phyloP scores from a whole-genome alignment of 208 protist species.

The Crithidia sp. region DNA sequence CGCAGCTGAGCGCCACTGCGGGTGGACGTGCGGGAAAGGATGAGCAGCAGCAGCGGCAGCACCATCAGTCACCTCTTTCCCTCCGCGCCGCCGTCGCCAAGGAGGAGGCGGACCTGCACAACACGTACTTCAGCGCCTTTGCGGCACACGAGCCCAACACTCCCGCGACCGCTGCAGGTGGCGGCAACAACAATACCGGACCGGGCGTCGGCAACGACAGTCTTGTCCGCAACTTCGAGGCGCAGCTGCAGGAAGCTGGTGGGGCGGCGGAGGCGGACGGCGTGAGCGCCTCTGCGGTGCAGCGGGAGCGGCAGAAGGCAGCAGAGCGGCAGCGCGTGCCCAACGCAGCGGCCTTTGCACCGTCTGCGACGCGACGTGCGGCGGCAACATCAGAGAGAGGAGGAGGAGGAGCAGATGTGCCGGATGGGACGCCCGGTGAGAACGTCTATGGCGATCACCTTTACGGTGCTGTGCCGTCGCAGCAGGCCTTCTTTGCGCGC shows the following conservation, averaged over 20 bases:
- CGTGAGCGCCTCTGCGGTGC: constrained; percentile 19
- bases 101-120: constrained; percentile 33
- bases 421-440: not conserved
- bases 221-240: constrained; percentile 17
- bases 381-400: not conserved
- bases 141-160: not conserved
- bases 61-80: constrained; percentile 1
- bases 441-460: constrained; percentile 12
- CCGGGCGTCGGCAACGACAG: constrained; percentile 12
- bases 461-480: constrained; percentile 15
- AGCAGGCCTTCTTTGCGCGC: constrained; percentile 26
- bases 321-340: constrained; percentile 19
- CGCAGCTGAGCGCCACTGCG: not conserved
- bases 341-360: constrained; percentile 24
- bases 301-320: constrained; percentile 16
- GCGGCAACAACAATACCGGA: not conserved
- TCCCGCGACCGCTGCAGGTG: not conserved
- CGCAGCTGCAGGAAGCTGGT: not conserved
- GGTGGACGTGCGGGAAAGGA: not conserved
- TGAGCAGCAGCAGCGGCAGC: not conserved
- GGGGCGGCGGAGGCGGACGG: not conserved
- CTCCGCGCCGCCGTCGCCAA: constrained; percentile 21
- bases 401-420: too few species aligned
- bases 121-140: constrained; percentile 36
- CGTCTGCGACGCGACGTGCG: constrained; percentile 20